Conservation (phyloP, 371 early-diverging fungal genomes). For the Circinella umbellata region DNA sequence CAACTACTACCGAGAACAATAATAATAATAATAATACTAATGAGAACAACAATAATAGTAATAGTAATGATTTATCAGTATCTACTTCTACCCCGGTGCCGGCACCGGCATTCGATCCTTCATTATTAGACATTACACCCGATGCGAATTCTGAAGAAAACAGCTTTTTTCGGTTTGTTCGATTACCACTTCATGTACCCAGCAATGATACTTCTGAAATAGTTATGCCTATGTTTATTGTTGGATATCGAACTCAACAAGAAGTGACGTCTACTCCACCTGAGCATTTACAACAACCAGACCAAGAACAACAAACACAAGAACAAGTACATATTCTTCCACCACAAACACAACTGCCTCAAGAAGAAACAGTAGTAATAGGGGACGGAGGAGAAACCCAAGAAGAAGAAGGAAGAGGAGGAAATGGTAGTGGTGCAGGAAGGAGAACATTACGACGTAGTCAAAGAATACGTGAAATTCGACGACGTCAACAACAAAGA, state of each 20-base stretch:
- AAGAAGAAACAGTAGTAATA: background rate
- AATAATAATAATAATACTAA: background rate
- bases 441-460: conserved; percentile 2
- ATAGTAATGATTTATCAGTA: too few relatives aligned
- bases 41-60: background rate
- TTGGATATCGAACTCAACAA: conserved; percentile 17
- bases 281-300: background rate
- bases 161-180: conserved; percentile 19
- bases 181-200: conserved; percentile 13
- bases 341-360: background rate
- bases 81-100: background rate
- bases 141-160: conserved; percentile 4
- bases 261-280: conserved; percentile 2
- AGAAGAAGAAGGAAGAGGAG: background rate
- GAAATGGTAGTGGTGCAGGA: too few relatives aligned
- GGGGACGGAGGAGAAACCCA: background rate
- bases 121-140: background rate
- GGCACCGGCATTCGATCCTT: conserved; percentile 5
- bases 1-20: conserved; percentile 2
- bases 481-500: background rate
- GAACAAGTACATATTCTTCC: background rate
- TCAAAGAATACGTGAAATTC: conserved; percentile 2
- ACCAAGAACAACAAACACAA: background rate
- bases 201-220: conserved; percentile 1
- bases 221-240: conserved; percentile 18